Evolutionary conservation across 257 asterid species (phyloP).

Genomic region (Thymus quinquecostatus): DNA sequence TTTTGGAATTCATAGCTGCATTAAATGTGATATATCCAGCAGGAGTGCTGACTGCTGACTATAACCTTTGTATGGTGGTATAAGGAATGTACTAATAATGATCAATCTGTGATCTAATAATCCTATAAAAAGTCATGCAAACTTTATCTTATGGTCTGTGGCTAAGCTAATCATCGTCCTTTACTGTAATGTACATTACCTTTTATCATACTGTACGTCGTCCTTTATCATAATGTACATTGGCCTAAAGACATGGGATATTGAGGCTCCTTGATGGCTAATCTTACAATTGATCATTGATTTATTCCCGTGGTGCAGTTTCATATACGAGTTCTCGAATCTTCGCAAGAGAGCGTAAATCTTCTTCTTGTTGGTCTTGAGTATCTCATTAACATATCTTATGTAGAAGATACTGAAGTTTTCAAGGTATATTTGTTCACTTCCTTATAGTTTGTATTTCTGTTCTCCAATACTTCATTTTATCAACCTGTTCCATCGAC

Average conservation of each 20-base stretch:
- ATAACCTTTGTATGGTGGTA: neutral
- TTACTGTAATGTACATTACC: neutral
- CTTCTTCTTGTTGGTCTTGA: slow-evolving; percentile 83
- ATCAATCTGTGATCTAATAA: neutral
- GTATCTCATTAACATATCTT: slow-evolving; percentile 84
- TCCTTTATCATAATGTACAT: neutral
- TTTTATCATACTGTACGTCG: neutral
- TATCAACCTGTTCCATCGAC: slow-evolving; percentile 19
- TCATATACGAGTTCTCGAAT: slow-evolving; percentile 87
- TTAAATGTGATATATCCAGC: neutral
- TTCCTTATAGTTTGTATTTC: neutral
- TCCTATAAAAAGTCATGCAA: neutral
- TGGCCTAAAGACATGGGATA: slow-evolving; percentile 1
- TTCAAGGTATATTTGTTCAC: slow-evolving; percentile 66
- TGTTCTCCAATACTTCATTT: neutral
- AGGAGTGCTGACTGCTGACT: neutral
- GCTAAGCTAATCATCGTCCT: no score
- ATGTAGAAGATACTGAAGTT: slow-evolving; percentile 98
- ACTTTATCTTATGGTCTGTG: no score
- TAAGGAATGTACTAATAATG: slow-evolving; percentile 5
- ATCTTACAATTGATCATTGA: slow-evolving; percentile 15
- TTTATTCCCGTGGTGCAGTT: slow-evolving; percentile 51
- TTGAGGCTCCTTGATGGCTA: slow-evolving; percentile 16
- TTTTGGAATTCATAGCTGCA: slow-evolving; percentile 14
- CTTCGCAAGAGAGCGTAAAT: slow-evolving; percentile 72